These are phyloP conservation scores for Globisporangium yorkense DNA, from an alignment of 352 stramenopile species.

Conservation along the genomic window DNA sequence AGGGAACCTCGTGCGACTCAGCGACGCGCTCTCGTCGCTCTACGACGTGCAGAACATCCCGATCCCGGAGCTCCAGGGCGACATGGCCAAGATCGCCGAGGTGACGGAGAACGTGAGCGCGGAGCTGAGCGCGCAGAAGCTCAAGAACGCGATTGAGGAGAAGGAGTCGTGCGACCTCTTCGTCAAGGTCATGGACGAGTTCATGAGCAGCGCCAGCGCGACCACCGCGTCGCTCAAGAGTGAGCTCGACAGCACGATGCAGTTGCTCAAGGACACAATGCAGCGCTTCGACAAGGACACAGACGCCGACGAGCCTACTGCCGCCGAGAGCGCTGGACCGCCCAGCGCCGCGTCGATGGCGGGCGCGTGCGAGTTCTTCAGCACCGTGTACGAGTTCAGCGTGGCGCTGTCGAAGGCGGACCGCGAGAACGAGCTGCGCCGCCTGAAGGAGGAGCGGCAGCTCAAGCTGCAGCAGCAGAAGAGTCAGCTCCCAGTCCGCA, in stretches of 20 bases:
- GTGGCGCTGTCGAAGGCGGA: slow-evolving; percentile 68
- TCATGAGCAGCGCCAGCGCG: slow-evolving; percentile 34
- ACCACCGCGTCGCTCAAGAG: slow-evolving; percentile 30
- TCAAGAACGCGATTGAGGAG: slow-evolving; percentile 74
- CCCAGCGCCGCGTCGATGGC: slow-evolving; percentile 25
- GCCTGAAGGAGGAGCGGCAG: slow-evolving; percentile 56
- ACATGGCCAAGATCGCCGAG: slow-evolving; percentile 63
- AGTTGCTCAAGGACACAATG: slow-evolving; percentile 53
- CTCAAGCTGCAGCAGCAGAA: slow-evolving; percentile 51
- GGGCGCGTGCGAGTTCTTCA: slow-evolving; percentile 61
- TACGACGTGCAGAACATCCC: slow-evolving; percentile 77
- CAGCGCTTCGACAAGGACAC: slow-evolving; percentile 48
- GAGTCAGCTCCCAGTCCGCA: slow-evolving; percentile 26
- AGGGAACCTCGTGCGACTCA: slow-evolving; percentile 47
- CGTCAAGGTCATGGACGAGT: slow-evolving; percentile 58
- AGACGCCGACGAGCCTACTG: slow-evolving; percentile 16
- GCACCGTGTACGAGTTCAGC: slow-evolving; percentile 73
- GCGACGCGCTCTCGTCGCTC: slow-evolving; percentile 55
- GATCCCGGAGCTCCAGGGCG: slow-evolving; percentile 62
- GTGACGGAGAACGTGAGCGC: slow-evolving; percentile 54
- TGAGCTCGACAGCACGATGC: slow-evolving; percentile 42
- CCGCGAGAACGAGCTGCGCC: slow-evolving; percentile 69
- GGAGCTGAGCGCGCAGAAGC: slow-evolving; percentile 54
- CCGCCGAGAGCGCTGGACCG: slow-evolving; percentile 5
- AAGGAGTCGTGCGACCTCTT: slow-evolving; percentile 58